Base-by-base conservation (phyloP, 2,329 filamentous ascomycete genomes). In the Colletotrichum sp. region DNA sequence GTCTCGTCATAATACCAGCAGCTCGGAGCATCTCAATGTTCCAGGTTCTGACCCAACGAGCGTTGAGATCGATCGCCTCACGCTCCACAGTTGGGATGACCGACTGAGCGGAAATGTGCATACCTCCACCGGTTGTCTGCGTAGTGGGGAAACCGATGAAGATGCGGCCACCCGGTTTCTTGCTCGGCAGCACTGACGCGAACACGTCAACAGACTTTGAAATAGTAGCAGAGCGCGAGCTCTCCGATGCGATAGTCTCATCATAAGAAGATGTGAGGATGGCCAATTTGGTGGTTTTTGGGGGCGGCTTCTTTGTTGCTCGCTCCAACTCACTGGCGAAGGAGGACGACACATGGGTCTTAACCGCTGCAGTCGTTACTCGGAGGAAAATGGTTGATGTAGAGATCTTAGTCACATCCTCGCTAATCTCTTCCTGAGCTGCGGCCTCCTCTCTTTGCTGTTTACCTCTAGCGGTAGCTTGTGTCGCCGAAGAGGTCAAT, bases 91-190 rank as follows among this genome's bases (percentile, higher is more conserved):
- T 99, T 0, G 97, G 97, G 71, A 99, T 99, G 16, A 99, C 93
- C 0, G 96, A 98, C 2, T 96, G 97, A 0, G 97, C 97, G 15
- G 96, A 98, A 34, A 99, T 94, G 82, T 99, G 97, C 81, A 97
- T 94, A 18, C 96, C 94, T 33, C 96, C 92, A 69, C 96, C 97
- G 0, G 97, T 99, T 0, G 97, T 99, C 85, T 99, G 97, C 78
- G 96, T 96, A 2, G 97, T 99, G 5, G 97, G 96, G 80, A 99
- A 99, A 0, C 97, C 97, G 79, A 99, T 99, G 80, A 98, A 99
- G 69, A 99, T 94, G 67, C 95, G 93, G 8, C 97, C 97, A 11
- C 91, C 91, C 0, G 90, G 90, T 78, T 94, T 94, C 82, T 95
- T 97, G 71, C 91, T 95, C 4, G 97, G 97, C 7, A 98, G 85